Conservation (phyloP, 2,329 filamentous ascomycete genomes). For the Aspergillus quadrilineatus region DNA sequence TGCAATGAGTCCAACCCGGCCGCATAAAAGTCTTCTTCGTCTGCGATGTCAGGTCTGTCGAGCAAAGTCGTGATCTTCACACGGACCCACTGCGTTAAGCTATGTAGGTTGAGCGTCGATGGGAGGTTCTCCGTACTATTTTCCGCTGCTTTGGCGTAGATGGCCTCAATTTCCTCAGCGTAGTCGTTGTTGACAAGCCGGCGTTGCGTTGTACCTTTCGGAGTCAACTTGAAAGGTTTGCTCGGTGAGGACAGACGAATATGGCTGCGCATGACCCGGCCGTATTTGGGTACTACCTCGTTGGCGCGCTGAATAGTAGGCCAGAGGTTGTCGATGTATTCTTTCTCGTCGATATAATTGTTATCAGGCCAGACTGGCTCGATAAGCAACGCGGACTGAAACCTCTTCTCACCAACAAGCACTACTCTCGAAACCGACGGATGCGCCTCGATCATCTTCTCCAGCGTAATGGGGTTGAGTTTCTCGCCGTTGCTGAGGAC, state of each 20-base stretch:
- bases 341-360: constrained; percentile 2
- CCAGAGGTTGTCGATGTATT: constrained; percentile 11
- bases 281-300: not conserved
- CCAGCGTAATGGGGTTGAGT: constrained; percentile 19
- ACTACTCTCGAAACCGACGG: constrained; percentile 16
- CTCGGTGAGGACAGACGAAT: constrained; percentile 1
- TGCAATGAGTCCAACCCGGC: constrained; percentile 12
- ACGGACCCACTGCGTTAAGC: not conserved
- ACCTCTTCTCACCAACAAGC: constrained; percentile 20
- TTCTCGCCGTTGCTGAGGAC: constrained; percentile 25
- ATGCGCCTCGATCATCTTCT: constrained; percentile 19
- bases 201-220: constrained; percentile 11
- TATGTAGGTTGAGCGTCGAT: not conserved
- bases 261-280: constrained; percentile 8
- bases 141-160: not conserved
- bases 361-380: constrained; percentile 7
- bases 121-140: not conserved
- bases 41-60: not conserved
- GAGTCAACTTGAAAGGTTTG: constrained; percentile 5
- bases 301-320: constrained; percentile 11
- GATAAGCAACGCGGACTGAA: constrained; percentile 20
- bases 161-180: constrained; percentile 7
- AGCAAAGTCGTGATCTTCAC: not conserved
- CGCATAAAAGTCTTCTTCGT: constrained; percentile 6
- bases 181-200: constrained; percentile 4